Evolutionary conservation across 768 basidiomycete genomes (phyloP), one percentile per base, ranked within the genome.

Genomic region (Cubamyces sp.): DNA sequence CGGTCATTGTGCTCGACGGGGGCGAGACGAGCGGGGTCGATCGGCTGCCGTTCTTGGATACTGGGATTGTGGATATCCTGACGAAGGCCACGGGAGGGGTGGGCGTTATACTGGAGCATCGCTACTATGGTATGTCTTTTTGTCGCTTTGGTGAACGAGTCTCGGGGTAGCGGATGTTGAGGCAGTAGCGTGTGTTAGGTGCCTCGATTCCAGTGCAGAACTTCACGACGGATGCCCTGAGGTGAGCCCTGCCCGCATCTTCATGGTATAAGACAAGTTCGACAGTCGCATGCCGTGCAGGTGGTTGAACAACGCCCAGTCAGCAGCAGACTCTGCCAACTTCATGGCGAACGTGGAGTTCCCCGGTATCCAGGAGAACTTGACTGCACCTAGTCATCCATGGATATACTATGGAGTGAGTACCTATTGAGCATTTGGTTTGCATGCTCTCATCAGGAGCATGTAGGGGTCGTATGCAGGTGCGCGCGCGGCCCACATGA

Each of bases 361-460:
- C 67, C 74, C 80, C 7, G 90, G 86, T 1, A 84, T 95, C 51
- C 75, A 82, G 1, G 87, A 88, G 68, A 83, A 91, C 69, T 68
- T 93, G 65, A 89, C 88, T 18, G 83, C 92, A 12, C 84, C 89
- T 18, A 77, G 76, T 28, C 88, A 88, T 1, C 91, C 92, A 9
- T 94, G 92, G 92, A 93, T 94, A 57, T 94, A 96, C 73, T 96
- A 96, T 69, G 96, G 96, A 15, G 95, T 93, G 72, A 43, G 85
- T 68, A 63, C 54, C 25, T 61, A 7, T 28, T 54, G 6, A 15
- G 5, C 50, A 30, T 26, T 39, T 25, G 26, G 21, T 16, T 5
- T 18, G 18, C 30, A 7, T 11, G 6, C 7, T 25, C 15, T 34
- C 4, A 51, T 52, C 9, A 2, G 14, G 11, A 2, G 19, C 16